Base-by-base conservation (phyloP, 495 filamentous ascomycete genomes). In the Poronia punctata region DNA sequence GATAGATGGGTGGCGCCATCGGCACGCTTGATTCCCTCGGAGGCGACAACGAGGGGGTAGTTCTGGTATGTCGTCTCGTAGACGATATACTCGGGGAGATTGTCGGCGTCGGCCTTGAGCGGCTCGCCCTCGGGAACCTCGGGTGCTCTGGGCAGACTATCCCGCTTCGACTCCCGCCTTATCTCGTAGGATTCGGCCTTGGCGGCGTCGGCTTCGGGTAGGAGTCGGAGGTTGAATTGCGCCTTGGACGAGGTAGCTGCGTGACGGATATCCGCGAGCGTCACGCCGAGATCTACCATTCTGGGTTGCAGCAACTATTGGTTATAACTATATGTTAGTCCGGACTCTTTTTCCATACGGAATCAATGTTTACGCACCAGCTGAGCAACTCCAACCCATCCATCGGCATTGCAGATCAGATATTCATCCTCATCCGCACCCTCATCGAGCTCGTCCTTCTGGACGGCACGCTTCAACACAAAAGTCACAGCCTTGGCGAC, bases 401-500 rank as follows among this genome's bases (percentile, higher is more conserved):
- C 65, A 29, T 70, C 64, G 5, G 57, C 40, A 35, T 67, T 56
- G 7, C 56, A 59, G 16, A 67, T 58, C 16, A 68, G 49, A 16
- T 61, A 63, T n/a, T 58, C 53, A 9, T 55, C 53, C 3, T 59
- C 52, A 0, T 59, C 56, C 1, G 59, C 64, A 8, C 62, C 64
- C 33, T 48, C 40, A 36, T 67, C 57, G 6, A 52, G 48, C 15
- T 64, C 57, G 19, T 48, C 54, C 22, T 63, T 50, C 29, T 49
- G 41, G 16, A 66, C 52, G 15, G 63, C 61, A 7, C 65, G 51
- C 50, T 68, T 70, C 20, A 70, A 40, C 17, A 66, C 60, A 29
- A 63, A 68, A 40, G 56, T 57, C 24, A 70, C 40, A 11, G 66
- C 65, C 49, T 70, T 68, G 43, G 60, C 53, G 14, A 68, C 48